Evolutionary conservation across 306 rosid species (phyloP), one percentile per base, ranked within the genome.

Genomic region (Quillaja saponaria): DNA sequence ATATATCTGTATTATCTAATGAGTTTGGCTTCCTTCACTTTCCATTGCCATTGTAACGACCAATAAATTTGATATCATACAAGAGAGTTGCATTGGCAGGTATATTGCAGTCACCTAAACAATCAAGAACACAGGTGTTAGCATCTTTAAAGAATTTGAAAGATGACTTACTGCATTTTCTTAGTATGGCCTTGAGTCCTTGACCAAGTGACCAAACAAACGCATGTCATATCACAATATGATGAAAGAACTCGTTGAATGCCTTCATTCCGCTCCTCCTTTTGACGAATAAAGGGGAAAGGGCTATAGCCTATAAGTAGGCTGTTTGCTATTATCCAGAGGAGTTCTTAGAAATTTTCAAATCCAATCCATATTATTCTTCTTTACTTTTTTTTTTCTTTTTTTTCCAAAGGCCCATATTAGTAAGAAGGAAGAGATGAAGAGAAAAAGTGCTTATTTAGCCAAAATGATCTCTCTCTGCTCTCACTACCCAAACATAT

Each of bases 61-160:
- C 87, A 8, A 86, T 64, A 57, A 92, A 82, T 0, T 83, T 81
- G 71, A 92, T 81, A 69, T 89, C 97, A 60, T 92, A 92, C 37
- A 86, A 74, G 68, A 92, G 95, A 70, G 94, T 85, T 41, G 99
- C 95, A 71, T 92, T 89, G 57, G 80, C 95, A 7, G 96, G 97
- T 76, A 89, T 79, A 61, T 89, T 89, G 83, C 97, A 92, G 78
- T 92, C 99, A 74, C 99, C 99, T 92, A 69, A 39, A 67, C 37
- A 71, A 76, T 48, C 67, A 67, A 55, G 15, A 47, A 46, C 13
- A 68, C 19, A 20, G 35, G 21, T 35, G 71, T 82, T 35, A 80
- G 58, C 46, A 48, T 76, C 58, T 48, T 44, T 73, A 57, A 51
- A 58, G 49, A 11, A 9, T 35, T 68, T 55, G 49, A 58, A 49